Base-by-base conservation (phyloP, 2,329 filamentous ascomycete species). In the Aspergillus fumigatus region DNA sequence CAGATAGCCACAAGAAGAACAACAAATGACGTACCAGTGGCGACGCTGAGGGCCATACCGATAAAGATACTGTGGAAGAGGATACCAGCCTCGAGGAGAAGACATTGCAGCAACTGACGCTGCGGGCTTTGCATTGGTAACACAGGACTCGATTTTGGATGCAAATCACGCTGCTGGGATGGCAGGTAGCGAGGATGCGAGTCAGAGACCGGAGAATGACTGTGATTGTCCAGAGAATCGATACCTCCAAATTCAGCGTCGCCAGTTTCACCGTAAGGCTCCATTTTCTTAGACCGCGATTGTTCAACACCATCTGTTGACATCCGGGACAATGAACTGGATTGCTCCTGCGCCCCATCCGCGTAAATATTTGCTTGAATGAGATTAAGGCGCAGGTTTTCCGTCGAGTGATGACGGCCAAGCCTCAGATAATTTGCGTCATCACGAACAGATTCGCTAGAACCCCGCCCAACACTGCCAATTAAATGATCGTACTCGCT, bases 41-140 rank as follows among this genome's bases (percentile, higher is more conserved):
- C 87, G 0, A 94, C 90, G 0, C 88, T 91, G 29, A 94, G 81
- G 3, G 90, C 89, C 88, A 93, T 92, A 59, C 90, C 90, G 65
- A 94, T 93, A 67, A 94, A 94, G 53, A 94, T 81, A 67, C 86
- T 89, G 76, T 94, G 90, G 70, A 93, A 93, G 17, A 94, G 80
- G 59, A 94, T 93, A 21, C 90, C 90, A 0, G 89, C 89, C 74
- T 93, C 90, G 2, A 94, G 82, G 25, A 94, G 80, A 48, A 93
- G 77, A 63, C 89, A 92, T 71, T 94, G 90, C 9, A 92, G 77
- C 64, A 92, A 80, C 61, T 88, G 82, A 10, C 87, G 82, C 66
- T 86, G 83, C 57, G 73, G 88, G 79, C 67, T 89, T 80, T 50
- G 82, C 69, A 67, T 40, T 72, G 77, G 60, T 73, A 70, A 17